Base-by-base conservation (phyloP, 2,329 filamentous ascomycete genomes). In the Colletotrichum phormii region DNA sequence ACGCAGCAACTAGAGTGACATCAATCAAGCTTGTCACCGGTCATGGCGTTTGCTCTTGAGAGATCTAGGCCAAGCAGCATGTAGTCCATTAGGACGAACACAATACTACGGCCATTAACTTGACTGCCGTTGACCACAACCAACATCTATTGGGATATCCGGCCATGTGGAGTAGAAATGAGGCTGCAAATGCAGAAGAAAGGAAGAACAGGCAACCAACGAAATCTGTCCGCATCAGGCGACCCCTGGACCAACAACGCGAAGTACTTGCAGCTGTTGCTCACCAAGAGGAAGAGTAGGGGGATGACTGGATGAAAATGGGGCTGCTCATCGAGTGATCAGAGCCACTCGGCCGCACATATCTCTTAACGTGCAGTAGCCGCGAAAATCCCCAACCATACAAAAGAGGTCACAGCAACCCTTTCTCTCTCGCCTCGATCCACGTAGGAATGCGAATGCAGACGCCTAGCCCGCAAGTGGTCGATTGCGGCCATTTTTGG, bases 221-320 rank as follows among this genome's bases (percentile, higher is more conserved):
- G 31, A 35, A 60, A 60, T n/a, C 42, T n/a, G 55, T 22, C 29
- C 29, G 26, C 24, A 49, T 24, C n/a, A 49, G 62, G 49, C 49
- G 55, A 11, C 26, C 35, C 35, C n/a, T 26, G 49, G 24, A 26
- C 18, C 33, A 55, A 64, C 46, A 55, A 35, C n/a, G 59, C 51
- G n/a, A 49, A 22, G 35, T 33, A 66, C 51, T 55, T 55, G 35
- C 53, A 49, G 35, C 31, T 24, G 13, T n/a, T 26, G n/a, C n/a
- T 53, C 9, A n/a, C n/a, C 18, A 61, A 9, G 49, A 11, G 54
- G 15, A 9, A 9, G 42, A n/a, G 42, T 18, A 49, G 55, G 54
- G 46, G 64, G 59, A 64, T 68, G 66, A 64, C 66, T 64, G 59
- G 63, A 64, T 49, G 59, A 58, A 68, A 68, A 68, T 53, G 51